Conservation (phyloP, 257 asterid species). For the Penstemon barbatus region DNA sequence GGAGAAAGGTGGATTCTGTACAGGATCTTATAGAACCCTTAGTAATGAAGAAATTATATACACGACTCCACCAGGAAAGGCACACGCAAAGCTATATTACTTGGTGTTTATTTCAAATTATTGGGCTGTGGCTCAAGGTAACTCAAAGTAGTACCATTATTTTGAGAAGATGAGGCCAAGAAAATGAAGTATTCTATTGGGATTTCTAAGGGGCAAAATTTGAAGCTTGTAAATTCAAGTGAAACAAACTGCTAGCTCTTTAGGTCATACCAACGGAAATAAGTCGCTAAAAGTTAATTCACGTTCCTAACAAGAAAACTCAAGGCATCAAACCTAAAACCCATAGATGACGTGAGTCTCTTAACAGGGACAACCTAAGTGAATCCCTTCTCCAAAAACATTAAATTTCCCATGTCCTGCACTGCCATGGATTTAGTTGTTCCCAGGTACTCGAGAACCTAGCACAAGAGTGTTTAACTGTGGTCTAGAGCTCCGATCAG, state of each 20-base stretch:
- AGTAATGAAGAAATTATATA: not conserved
- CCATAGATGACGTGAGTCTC: not conserved
- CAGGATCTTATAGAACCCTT: not conserved
- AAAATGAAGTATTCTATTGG: not conserved
- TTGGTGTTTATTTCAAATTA: not conserved
- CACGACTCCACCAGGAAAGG: not conserved
- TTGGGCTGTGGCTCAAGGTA: not conserved
- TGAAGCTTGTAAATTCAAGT: not conserved
- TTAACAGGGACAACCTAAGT: not conserved
- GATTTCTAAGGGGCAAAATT: not conserved
- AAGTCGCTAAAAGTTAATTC: no score
- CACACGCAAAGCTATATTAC: not conserved
- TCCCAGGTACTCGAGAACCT: not conserved
- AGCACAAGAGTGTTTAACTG: not conserved
- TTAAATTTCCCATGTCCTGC: not conserved
- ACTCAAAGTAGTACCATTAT: not conserved
- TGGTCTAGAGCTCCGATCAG: not conserved
- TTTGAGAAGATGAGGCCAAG: not conserved
- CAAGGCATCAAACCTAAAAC: no score
- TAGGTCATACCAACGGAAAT: not conserved
- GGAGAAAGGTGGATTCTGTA: not conserved
- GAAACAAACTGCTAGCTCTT: not conserved
- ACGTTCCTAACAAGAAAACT: no score
- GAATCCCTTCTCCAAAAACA: not conserved
- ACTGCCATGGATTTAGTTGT: slow-evolving; percentile 3